phyloP scores from a whole-genome alignment of 257 asterid species.

The Solanum chilense region DNA sequence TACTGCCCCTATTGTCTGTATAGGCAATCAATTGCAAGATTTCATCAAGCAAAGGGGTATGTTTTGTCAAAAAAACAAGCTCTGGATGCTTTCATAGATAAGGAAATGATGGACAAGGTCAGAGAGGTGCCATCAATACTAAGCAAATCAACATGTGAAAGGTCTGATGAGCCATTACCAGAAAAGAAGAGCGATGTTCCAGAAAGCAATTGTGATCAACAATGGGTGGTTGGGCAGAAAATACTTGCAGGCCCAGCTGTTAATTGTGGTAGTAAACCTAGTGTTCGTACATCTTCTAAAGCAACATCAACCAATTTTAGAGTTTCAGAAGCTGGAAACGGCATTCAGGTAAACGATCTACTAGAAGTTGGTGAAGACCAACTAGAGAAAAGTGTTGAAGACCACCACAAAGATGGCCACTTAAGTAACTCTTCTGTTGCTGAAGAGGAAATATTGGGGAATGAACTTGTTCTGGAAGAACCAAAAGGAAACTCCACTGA shows the following conservation, averaged over 20 bases:
- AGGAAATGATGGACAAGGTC: conserved; percentile 9
- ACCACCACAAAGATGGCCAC: not conserved
- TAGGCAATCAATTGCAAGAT: conserved; percentile 37
- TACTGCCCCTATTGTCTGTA: conserved; percentile 72
- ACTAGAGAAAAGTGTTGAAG: not conserved
- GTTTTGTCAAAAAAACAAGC: conserved; percentile 48
- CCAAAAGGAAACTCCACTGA: not conserved
- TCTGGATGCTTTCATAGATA: conserved; percentile 38
- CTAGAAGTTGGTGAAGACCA: not conserved
- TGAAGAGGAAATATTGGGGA: not conserved
- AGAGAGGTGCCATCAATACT: conserved; percentile 8
- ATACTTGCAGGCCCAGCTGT: conserved; percentile 3
- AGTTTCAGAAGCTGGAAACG: not conserved
- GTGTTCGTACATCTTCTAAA: conserved; percentile 1
- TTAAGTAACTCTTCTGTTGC: not conserved
- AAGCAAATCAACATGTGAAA: conserved; percentile 6
- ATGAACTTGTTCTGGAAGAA: not conserved
- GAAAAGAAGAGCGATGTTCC: not conserved
- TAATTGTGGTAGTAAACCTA: conserved; percentile 3
- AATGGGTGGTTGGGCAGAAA: conserved; percentile 1
- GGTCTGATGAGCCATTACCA: not conserved
- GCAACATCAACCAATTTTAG: conserved; percentile 3
- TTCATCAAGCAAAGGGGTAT: conserved; percentile 35
- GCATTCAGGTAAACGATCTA: not conserved
- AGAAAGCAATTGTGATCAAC: not conserved